Evolutionary conservation across 2,329 filamentous ascomycete species (phyloP), one percentile per base, ranked within the genome.

Genomic region (Penicillium sp.): DNA sequence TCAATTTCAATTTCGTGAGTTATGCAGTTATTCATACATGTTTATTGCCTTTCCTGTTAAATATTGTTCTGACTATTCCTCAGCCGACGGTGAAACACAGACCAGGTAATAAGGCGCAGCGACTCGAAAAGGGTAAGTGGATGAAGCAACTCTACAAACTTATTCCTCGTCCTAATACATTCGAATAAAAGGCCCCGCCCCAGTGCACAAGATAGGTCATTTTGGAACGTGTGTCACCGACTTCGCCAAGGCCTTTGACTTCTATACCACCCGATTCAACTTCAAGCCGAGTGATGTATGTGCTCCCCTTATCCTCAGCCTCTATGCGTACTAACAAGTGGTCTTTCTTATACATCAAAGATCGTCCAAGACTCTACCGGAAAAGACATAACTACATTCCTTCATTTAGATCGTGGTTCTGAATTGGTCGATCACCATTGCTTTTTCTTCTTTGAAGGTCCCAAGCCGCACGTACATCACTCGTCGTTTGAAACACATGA

Each of bases 351-450:
- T 18, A 10, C 8, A 23, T 10, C n/a, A 16, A 13, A 46, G 42
- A 18, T 46, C 18, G 29, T 46, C n/a, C 42, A 46, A 23, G 42
- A 46, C n/a, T 15, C 42, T 5, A 34, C 42, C 6, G 42, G 42
- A n/a, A 46, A 15, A 23, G 18, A 46, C 9, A 34, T 46, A 9
- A 46, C 42, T 13, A 16, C 42, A 7, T 46, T 46, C n/a, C 29
- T 46, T 6, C 54, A 56, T 32, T 29, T 57, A 4, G 55, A 57
- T 25, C 46, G 48, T 6, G 55, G 55, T 10, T 18, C 34, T 9
- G 46, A 54, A 23, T 38, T 41, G 18, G 39, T 44, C 29, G 55
- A 57, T 8, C 55, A 57, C 31, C 55, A 57, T 31, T 27, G n/a
- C 4, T 54, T 57, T 25, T 57, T 57, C 41, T 29, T 27, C 25